A percentile compares a stretch with the other conserved stretches of the same genome.
Conservation (phyloP, 78 protist species). For the Dictyostelium brefeldianum region DNA sequence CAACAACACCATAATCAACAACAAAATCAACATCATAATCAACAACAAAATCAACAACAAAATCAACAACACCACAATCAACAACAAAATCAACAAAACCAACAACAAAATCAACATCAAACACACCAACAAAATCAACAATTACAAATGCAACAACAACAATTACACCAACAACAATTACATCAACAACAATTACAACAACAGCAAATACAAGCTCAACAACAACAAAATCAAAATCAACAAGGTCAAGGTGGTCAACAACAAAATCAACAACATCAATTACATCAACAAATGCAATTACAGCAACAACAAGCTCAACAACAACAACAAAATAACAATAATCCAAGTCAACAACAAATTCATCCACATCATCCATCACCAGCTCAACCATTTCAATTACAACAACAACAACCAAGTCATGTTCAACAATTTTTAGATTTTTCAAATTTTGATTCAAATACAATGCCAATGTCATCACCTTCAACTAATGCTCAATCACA, state of each 20-base stretch:
- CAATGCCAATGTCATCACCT: constrained; percentile 3
- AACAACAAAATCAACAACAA: background rate
- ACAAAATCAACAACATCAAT: background rate
- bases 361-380: background rate
- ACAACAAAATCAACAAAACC: background rate
- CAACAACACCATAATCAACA: background rate
- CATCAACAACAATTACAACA: background rate
- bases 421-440: background rate
- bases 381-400: background rate
- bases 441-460: background rate
- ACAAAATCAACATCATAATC: background rate
- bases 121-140: background rate
- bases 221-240: background rate
- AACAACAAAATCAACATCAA: background rate
- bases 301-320: background rate
- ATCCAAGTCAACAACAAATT: background rate
- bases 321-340: background rate
- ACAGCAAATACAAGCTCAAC: background rate
- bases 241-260: background rate
- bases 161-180: background rate
- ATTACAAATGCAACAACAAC: background rate
- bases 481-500: constrained; percentile 10
- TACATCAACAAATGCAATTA: background rate
- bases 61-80: background rate
- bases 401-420: constrained; percentile 8